Percentiles rank a stretch among this genome's conserved stretches.
phyloP scores from a whole-genome alignment of 1,139 yeast species.

The Wickerhamomyces sp. region DNA sequence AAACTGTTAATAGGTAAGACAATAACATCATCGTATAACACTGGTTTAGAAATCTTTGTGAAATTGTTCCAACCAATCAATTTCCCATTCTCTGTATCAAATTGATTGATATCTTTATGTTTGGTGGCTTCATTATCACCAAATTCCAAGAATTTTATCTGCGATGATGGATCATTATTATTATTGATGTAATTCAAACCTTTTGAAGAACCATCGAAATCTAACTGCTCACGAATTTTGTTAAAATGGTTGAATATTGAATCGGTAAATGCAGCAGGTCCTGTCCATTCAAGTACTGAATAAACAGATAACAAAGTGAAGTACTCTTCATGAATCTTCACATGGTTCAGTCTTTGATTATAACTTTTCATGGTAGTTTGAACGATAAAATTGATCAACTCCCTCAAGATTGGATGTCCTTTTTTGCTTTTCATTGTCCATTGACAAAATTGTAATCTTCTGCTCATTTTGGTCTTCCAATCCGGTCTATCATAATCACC shows the following conservation, averaged over 20 bases:
- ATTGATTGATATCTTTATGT: conserved; percentile 12
- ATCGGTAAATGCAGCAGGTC: conserved; percentile 93
- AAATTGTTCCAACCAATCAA: conserved; percentile 48
- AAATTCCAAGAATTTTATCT: conserved; percentile 13
- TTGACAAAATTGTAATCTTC: conserved; percentile 72
- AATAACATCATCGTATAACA: conserved; percentile 57
- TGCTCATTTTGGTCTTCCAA: conserved; percentile 65
- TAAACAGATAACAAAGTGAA: conserved; percentile 33
- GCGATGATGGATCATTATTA: conserved; percentile 9
- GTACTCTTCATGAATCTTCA: conserved; percentile 61
- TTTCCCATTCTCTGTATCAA: conserved; percentile 13
- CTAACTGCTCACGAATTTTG: conserved; percentile 33
- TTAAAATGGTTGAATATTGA: conserved; percentile 69
- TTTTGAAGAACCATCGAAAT: conserved; percentile 13
- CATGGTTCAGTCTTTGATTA: conserved; percentile 28
- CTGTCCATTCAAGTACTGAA: conserved; percentile 89
- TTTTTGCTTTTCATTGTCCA: conserved; percentile 77
- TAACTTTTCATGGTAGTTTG: conserved; percentile 53
- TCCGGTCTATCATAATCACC: conserved; percentile 83
- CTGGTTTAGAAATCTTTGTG: conserved; percentile 53
- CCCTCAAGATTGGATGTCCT: conserved; percentile 88
- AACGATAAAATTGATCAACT: conserved; percentile 72
- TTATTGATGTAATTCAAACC: conserved; percentile 4
- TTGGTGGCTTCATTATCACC: conserved; percentile 6
- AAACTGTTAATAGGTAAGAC: conserved; percentile 68